These are phyloP conservation scores for Colletotrichum sp. DNA, from an alignment of 2,329 filamentous ascomycete genomes.

Conservation along the genomic window DNA sequence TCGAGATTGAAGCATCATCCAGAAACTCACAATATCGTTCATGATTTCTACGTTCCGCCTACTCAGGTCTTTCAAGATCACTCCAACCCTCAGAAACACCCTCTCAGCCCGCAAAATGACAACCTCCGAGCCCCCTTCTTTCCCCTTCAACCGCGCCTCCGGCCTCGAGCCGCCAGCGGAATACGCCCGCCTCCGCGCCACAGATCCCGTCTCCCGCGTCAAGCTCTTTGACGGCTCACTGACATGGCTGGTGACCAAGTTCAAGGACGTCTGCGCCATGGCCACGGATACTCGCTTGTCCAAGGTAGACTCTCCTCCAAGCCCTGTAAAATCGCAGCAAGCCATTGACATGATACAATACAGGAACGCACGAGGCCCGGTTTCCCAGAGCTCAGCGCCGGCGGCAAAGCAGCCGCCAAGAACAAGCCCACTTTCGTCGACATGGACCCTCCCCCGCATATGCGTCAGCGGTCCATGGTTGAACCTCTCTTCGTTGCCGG, in stretches of 20 bases:
- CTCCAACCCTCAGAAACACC: neutral
- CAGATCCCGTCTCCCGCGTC: conserved; percentile 47
- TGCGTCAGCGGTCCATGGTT: conserved; percentile 51
- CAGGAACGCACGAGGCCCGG: conserved; percentile 44
- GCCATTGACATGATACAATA: neutral
- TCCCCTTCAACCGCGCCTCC: conserved; percentile 43
- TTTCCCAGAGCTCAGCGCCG: conserved; percentile 51
- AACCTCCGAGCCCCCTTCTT: conserved; percentile 26
- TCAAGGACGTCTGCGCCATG: conserved; percentile 49
- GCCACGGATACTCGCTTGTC: conserved; percentile 50
- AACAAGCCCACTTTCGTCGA: conserved; percentile 55
- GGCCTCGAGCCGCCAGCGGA: conserved; percentile 46
- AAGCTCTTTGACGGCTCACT: conserved; percentile 50
- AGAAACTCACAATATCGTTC: neutral
- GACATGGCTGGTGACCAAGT: conserved; percentile 53
- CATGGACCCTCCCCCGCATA: conserved; percentile 54
- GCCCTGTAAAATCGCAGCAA: accelerated
- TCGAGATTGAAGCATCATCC: neutral
- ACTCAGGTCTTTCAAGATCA: neutral
- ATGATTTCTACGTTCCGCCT: neutral
- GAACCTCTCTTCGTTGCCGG: conserved; percentile 45
- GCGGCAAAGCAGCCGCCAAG: conserved; percentile 52
- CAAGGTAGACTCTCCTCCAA: conserved; percentile 34
- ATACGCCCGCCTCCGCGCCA: conserved; percentile 46
- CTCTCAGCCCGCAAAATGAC: neutral